phyloP scores from a whole-genome alignment of 768 basidiomycete species.

The Auricularia sp. region DNA sequence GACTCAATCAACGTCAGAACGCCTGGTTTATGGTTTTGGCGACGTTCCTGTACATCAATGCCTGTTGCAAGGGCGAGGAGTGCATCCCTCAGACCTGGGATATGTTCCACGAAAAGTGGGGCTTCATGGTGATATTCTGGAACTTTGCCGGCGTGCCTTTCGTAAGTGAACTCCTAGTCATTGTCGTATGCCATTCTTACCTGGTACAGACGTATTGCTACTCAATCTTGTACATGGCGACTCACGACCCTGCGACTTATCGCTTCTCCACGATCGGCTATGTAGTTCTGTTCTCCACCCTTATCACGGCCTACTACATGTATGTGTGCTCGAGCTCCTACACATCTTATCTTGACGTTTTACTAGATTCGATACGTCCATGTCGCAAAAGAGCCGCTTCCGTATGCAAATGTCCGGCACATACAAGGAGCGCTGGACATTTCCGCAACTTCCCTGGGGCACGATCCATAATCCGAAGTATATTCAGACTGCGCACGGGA shows the following conservation, averaged over 20 bases:
- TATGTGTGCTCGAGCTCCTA: slow-evolving; percentile 27
- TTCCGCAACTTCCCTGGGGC: slow-evolving; percentile 86
- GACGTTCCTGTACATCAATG: slow-evolving; percentile 93
- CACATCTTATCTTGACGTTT: background rate
- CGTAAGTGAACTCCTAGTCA: slow-evolving; percentile 19
- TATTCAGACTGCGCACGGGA: slow-evolving; percentile 92
- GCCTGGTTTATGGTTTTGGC: slow-evolving; percentile 95
- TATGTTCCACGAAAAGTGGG: slow-evolving; percentile 99
- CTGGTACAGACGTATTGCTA: slow-evolving; percentile 78
- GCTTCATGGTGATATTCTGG: slow-evolving; percentile 98
- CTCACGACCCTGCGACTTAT: slow-evolving; percentile 80
- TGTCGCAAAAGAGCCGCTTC: slow-evolving; percentile 96
- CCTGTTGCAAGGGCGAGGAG: slow-evolving; percentile 91
- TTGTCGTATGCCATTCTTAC: slow-evolving; percentile 5
- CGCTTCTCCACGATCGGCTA: slow-evolving; percentile 72
- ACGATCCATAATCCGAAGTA: slow-evolving; percentile 77
- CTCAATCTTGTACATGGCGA: slow-evolving; percentile 97
- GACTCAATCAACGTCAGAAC: slow-evolving; percentile 43
- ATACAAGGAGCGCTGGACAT: slow-evolving; percentile 74
- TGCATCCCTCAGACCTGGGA: slow-evolving; percentile 98
- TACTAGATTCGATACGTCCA: slow-evolving; percentile 80
- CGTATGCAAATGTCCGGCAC: slow-evolving; percentile 95
- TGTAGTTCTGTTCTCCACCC: slow-evolving; percentile 59
- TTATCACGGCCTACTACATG: slow-evolving; percentile 83
- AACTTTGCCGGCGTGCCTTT: slow-evolving; percentile 90